A percentile compares a stretch with the other conserved stretches of the same genome.
phyloP scores from a whole-genome alignment of 2,329 filamentous ascomycete species.

The Neofusicoccum sp. region DNA sequence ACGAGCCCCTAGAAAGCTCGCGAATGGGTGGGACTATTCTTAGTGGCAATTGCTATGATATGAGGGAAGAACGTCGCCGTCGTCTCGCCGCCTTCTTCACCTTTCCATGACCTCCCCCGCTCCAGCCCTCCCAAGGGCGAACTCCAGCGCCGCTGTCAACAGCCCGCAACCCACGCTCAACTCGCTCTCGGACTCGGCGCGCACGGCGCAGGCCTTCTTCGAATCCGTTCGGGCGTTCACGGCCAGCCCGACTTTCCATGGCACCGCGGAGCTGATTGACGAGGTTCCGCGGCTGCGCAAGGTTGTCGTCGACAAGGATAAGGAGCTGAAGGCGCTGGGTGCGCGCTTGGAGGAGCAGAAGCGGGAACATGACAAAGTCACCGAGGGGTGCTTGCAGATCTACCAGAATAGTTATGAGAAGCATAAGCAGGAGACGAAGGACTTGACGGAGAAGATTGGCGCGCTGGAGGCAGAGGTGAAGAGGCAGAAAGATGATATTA shows the following conservation, averaged over 20 bases:
- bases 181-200: slow-evolving; percentile 10
- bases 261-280: slow-evolving; percentile 16
- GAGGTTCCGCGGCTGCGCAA: slow-evolving; percentile 10
- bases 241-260: neutral
- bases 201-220: slow-evolving; percentile 7
- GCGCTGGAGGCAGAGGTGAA: neutral
- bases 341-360: neutral
- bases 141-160: slow-evolving; percentile 7
- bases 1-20: too few relatives aligned
- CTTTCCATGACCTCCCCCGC: neutral
- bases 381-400: neutral
- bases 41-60: neutral
- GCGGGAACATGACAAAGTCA: neutral
- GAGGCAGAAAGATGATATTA: neutral
- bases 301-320: neutral
- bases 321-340: neutral
- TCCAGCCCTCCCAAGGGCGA: neutral
- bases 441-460: neutral
- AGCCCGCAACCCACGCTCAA: neutral
- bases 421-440: neutral
- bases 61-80: neutral
- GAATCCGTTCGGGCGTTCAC: slow-evolving; percentile 8
- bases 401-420: too few relatives aligned
- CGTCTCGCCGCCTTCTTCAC: neutral
- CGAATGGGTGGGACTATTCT: neutral